These are phyloP conservation scores for Yamadazyma tumulicola DNA, from an alignment of 805 yeast species.

Conservation along the genomic window DNA sequence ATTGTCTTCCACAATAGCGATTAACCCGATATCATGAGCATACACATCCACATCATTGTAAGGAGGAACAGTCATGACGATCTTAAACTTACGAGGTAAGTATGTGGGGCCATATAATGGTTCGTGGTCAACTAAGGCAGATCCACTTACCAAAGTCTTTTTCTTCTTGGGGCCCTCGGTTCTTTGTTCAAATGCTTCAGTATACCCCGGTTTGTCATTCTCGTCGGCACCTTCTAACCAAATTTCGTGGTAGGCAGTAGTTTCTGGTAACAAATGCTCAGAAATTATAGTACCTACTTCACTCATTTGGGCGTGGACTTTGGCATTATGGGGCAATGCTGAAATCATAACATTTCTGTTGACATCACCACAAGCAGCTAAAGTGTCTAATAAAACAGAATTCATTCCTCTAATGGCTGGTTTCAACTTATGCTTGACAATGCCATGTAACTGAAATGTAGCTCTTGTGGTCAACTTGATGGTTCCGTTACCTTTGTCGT, in stretches of 20 bases:
- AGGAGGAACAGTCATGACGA: constrained; percentile 93
- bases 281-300: constrained; percentile 63
- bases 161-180: constrained; percentile 75
- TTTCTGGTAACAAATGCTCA: constrained; percentile 80
- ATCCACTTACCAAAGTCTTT: constrained; percentile 82
- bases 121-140: constrained; percentile 76
- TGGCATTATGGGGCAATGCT: constrained; percentile 83
- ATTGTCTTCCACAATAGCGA: constrained; percentile 75
- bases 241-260: constrained; percentile 95
- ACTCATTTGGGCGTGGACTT: constrained; percentile 73
- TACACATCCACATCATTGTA: constrained; percentile 95
- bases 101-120: constrained; percentile 86
- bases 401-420: constrained; percentile 93
- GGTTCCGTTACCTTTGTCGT: constrained; percentile 85
- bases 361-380: constrained; percentile 98
- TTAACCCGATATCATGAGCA: constrained; percentile 90
- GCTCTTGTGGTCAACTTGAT: constrained; percentile 95
- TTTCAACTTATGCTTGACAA: constrained; percentile 83
- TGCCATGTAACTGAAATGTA: constrained; percentile 93
- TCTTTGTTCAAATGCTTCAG: constrained; percentile 60
- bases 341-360: constrained; percentile 92
- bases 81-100: constrained; percentile 92
- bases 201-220: constrained; percentile 64
- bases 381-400: constrained; percentile 83
- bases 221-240: constrained; percentile 89